These are phyloP conservation scores for Nothophoma quercina DNA, from an alignment of 2,329 filamentous ascomycete species.

Conservation along the genomic window DNA sequence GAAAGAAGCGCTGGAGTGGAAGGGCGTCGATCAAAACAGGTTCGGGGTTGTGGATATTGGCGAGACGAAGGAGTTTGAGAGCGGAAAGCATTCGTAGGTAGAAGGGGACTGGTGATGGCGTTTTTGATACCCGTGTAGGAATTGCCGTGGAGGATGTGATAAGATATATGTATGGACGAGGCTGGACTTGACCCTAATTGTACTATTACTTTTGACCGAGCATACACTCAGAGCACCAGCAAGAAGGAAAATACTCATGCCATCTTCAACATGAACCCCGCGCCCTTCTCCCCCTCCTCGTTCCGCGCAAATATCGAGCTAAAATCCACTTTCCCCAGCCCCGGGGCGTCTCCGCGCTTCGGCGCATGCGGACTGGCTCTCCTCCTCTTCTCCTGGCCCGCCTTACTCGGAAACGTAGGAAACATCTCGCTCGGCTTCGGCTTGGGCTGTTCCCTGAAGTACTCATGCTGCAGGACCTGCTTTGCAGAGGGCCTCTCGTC, in stretches of 20 bases:
- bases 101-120: too few relatives aligned
- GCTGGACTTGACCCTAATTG: too few relatives aligned
- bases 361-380: conserved; percentile 83
- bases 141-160: too few relatives aligned
- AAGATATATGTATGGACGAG: too few relatives aligned
- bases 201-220: too few relatives aligned
- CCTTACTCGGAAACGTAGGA: conserved; percentile 95
- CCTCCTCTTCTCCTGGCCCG: conserved; percentile 84
- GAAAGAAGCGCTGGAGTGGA: conserved; percentile 72
- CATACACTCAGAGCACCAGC: too few relatives aligned
- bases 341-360: conserved; percentile 69
- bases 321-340: conserved; percentile 57
- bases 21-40: conserved; percentile 77
- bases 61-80: conserved; percentile 74
- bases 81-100: too few relatives aligned
- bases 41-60: conserved; percentile 86
- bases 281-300: conserved; percentile 57
- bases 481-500: conserved; percentile 71
- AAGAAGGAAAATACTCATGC: too few relatives aligned
- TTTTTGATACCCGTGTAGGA: too few relatives aligned
- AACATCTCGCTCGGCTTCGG: conserved; percentile 93
- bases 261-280: conserved; percentile 54
- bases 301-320: conserved; percentile 59
- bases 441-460: conserved; percentile 88
- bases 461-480: conserved; percentile 79